Evolutionary conservation across 2,329 filamentous ascomycete species (phyloP).

Genomic region (Fusarium pilosicola): DNA sequence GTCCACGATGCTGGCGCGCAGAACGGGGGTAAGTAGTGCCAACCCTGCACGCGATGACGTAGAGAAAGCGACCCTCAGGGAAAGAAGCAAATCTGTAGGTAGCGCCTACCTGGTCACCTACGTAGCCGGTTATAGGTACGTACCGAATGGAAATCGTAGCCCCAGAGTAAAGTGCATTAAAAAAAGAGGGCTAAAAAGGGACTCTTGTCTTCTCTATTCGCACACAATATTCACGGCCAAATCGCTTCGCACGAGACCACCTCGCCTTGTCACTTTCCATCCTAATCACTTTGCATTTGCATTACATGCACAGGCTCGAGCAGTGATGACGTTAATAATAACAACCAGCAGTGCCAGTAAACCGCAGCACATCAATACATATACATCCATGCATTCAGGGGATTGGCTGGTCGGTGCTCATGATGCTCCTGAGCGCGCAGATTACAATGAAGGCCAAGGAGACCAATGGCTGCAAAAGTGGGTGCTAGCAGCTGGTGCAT

Average conservation of each 20-base stretch:
- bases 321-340: conserved; percentile 20
- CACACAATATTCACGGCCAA: neutral
- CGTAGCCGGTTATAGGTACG: conserved; percentile 14
- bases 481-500: conserved; percentile 21
- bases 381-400: conserved; percentile 32
- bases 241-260: conserved; percentile 2
- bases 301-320: conserved; percentile 14
- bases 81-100: conserved; percentile 18
- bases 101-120: conserved; percentile 1
- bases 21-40: conserved; percentile 18
- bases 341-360: conserved; percentile 18
- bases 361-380: conserved; percentile 11
- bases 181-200: neutral
- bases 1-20: conserved; percentile 26
- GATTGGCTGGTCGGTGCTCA: conserved; percentile 36
- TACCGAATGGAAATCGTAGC: conserved; percentile 13
- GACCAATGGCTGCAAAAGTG: conserved; percentile 34
- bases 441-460: conserved; percentile 28
- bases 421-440: conserved; percentile 31
- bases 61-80: conserved; percentile 34
- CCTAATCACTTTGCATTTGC: conserved; percentile 3
- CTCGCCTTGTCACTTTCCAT: neutral
- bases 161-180: neutral
- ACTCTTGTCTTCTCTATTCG: conserved; percentile 1
- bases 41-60: conserved; percentile 43